phyloP scores from a whole-genome alignment of 1,284 basidiomycete species.

The Ustilago loliicola region DNA sequence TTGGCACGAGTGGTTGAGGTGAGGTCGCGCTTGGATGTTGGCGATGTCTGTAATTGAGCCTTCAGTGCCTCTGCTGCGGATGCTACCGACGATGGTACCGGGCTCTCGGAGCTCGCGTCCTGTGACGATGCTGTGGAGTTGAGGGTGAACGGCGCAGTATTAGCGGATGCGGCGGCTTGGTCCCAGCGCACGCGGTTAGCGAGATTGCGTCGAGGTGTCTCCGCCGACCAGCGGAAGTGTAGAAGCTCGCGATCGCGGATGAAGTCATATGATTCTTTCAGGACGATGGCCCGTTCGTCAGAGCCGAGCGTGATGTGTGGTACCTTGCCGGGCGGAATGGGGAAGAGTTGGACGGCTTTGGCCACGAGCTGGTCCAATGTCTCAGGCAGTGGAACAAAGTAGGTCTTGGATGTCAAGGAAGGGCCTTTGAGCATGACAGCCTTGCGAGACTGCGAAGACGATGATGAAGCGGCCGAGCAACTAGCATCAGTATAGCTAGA shows the following conservation, averaged over 20 bases:
- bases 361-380: constrained; percentile 57
- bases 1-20: constrained; percentile 39
- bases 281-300: constrained; percentile 59
- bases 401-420: constrained; percentile 61
- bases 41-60: constrained; percentile 23
- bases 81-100: constrained; percentile 5
- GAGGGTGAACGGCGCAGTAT: constrained; percentile 16
- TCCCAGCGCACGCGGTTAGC: constrained; percentile 61
- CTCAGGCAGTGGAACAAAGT: constrained; percentile 59
- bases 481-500: constrained; percentile 7
- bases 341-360: constrained; percentile 62
- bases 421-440: constrained; percentile 67
- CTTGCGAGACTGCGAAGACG: constrained; percentile 22
- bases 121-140: constrained; percentile 26
- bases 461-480: constrained; percentile 14
- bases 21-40: constrained; percentile 26
- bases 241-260: constrained; percentile 65
- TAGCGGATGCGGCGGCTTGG: constrained; percentile 18
- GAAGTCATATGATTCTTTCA: constrained; percentile 64
- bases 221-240: constrained; percentile 63
- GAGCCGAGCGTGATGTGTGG: constrained; percentile 62
- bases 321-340: constrained; percentile 60
- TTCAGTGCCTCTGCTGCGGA: constrained; percentile 25
- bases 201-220: constrained; percentile 50
- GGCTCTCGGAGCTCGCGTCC: background rate